Evolutionary conservation across 106 monocot genomes (phyloP).

Genomic region (Allium sativum): DNA sequence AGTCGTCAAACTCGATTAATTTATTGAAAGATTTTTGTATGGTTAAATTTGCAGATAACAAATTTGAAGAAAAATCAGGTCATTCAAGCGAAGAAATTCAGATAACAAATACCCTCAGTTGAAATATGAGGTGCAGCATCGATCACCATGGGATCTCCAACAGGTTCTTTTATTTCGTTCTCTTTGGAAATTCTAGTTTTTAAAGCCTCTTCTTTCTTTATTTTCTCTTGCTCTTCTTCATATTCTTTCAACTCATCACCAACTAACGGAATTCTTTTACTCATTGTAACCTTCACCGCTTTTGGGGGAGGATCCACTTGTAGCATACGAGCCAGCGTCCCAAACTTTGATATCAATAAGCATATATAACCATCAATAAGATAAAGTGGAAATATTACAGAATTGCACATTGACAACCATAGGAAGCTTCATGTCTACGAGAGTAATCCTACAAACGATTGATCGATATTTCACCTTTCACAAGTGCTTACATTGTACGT

Average conservation of each 20-base stretch:
- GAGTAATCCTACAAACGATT: too few relatives aligned
- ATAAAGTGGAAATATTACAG: too few relatives aligned
- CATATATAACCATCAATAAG: too few relatives aligned
- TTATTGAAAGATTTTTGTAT: background rate
- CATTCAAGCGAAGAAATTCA: too few relatives aligned
- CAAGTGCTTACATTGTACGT: too few relatives aligned
- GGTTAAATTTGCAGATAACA: too few relatives aligned
- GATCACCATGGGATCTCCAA: slow-evolving; percentile 71
- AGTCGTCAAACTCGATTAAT: background rate
- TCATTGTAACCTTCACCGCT: slow-evolving; percentile 90
- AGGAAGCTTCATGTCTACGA: too few relatives aligned
- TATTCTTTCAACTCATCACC: slow-evolving; percentile 93
- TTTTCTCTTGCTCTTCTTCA: slow-evolving; percentile 79
- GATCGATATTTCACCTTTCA: too few relatives aligned
- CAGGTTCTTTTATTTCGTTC: slow-evolving; percentile 44
- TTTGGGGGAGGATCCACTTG: slow-evolving; percentile 98
- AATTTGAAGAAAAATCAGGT: too few relatives aligned
- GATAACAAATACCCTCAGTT: slow-evolving; percentile 33
- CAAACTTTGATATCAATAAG: slow-evolving; percentile 52
- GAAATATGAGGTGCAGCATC: slow-evolving; percentile 40
- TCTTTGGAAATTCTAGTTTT: slow-evolving; percentile 63
- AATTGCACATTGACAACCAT: too few relatives aligned
- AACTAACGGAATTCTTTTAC: slow-evolving; percentile 82
- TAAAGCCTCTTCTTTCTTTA: slow-evolving; percentile 71
- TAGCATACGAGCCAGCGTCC: slow-evolving; percentile 96